These are phyloP conservation scores for Penicillium mononematosum DNA, from an alignment of 495 filamentous ascomycete species.

Conservation along the genomic window DNA sequence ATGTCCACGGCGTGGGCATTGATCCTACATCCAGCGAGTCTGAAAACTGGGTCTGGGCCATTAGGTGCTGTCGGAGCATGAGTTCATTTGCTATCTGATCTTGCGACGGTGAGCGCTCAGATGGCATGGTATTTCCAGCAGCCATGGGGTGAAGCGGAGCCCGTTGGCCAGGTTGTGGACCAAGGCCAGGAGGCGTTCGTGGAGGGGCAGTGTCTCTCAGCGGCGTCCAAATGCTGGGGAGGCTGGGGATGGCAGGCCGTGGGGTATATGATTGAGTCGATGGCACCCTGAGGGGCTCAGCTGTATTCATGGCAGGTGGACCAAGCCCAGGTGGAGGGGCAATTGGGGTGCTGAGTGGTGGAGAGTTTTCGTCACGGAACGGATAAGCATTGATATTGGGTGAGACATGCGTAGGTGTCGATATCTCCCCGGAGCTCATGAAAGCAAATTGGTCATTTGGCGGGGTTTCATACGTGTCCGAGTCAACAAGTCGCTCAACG, in stretches of 20 bases:
- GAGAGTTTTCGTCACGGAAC: constrained; percentile 27
- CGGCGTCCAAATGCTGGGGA: constrained; percentile 49
- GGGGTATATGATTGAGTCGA: constrained; percentile 40
- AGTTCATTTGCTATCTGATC: constrained; percentile 32
- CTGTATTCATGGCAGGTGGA: constrained; percentile 25
- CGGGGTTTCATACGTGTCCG: constrained; percentile 48
- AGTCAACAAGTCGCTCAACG: constrained; percentile 58
- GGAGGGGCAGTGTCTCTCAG: constrained; percentile 35
- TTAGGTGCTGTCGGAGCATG: constrained; percentile 29
- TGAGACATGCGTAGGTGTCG: constrained; percentile 26
- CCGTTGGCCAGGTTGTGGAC: constrained; percentile 32
- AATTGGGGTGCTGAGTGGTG: constrained; percentile 30
- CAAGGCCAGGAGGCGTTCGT: constrained; percentile 36
- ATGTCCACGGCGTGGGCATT: constrained; percentile 29
- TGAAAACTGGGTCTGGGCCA: constrained; percentile 31
- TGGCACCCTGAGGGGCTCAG: constrained; percentile 28
- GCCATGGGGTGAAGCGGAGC: constrained; percentile 20
- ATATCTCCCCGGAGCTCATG: constrained; percentile 26
- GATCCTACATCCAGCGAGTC: constrained; percentile 25
- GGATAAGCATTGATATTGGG: constrained; percentile 26
- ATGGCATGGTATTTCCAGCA: constrained; percentile 17
- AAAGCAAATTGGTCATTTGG: constrained; percentile 32
- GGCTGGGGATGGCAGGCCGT: constrained; percentile 34
- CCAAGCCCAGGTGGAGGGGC: constrained; percentile 41
- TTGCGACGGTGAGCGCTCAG: constrained; percentile 27